phyloP scores from a whole-genome alignment of 176 grass and related monocot genomes.

The Bothriochloa decipiens region DNA sequence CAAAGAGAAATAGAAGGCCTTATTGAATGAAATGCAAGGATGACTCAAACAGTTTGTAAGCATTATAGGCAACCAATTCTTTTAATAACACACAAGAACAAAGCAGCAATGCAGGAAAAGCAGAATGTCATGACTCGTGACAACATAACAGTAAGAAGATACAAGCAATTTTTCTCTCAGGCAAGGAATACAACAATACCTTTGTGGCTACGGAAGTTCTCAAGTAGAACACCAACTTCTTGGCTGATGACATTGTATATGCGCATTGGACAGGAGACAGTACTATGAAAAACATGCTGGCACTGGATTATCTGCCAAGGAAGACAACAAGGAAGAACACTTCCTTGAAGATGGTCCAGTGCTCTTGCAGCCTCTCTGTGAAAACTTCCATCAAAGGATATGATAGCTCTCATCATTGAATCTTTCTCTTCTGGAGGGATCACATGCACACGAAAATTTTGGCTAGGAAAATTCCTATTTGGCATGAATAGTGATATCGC shows the following conservation, averaged over 20 bases:
- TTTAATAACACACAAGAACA: conserved; percentile 21
- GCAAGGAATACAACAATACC: conserved; percentile 47
- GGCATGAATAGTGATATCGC: conserved; percentile 79
- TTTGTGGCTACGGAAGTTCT: conserved; percentile 62
- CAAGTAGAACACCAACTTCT: conserved; percentile 58
- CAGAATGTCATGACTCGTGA: neutral
- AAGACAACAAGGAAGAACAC: conserved; percentile 61
- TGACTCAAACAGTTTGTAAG: conserved; percentile 11
- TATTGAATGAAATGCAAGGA: conserved; percentile 25
- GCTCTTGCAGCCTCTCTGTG: conserved; percentile 88
- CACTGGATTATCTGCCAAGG: conserved; percentile 92
- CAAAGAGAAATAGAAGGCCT: neutral
- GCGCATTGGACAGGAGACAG: conserved; percentile 61
- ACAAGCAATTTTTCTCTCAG: conserved; percentile 20
- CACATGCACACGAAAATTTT: conserved; percentile 79
- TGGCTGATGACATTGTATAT: conserved; percentile 73
- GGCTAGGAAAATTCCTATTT: conserved; percentile 67
- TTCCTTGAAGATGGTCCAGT: conserved; percentile 79
- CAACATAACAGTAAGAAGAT: conserved; percentile 13
- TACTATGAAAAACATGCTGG: conserved; percentile 85
- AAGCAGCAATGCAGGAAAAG: neutral
- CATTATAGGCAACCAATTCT: conserved; percentile 5
- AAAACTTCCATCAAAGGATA: conserved; percentile 84
- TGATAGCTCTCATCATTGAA: conserved; percentile 61
- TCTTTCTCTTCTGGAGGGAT: conserved; percentile 64